Base-by-base conservation (phyloP, 139 green algal genomes). In the Trebouxia sp. region DNA sequence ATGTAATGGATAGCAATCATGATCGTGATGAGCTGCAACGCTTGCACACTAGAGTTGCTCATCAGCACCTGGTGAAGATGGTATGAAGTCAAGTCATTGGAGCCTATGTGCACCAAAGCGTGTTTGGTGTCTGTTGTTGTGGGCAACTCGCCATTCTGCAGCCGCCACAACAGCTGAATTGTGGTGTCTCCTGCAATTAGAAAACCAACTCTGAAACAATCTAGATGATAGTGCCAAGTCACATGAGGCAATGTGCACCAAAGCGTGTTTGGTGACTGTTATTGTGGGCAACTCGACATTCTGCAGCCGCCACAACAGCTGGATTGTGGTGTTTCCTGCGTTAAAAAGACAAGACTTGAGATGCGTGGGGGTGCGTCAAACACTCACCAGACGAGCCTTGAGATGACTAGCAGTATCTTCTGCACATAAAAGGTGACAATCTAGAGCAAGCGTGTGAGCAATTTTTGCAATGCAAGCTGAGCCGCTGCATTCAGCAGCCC, bases 271-370 rank as follows among this genome's bases (percentile, higher is more conserved):
- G 9, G n/a, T 55, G 43, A 38, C 43, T 24, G 43, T 77, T 38
- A n/a, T 26, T 38, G n/a, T 26, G 24, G 69, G 69, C 11, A 51
- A 12, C 42, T 77, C 69, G 5, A 39, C 69, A 53, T 56, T 14
- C 41, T 77, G 69, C 11, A 77, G n/a, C 9, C 69, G 69, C 69
- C 69, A 77, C 41, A 77, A 28, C 69, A 77, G 69, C 24, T 77
- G 42, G 24, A 56, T 41, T 41, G 69, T 56, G 24, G 69, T 77
- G 42, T 77, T 41, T 38, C 69, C 69, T 77, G 69, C 38, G 26
- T 17, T 28, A 17, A 6, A 17, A 3, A 6, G 2, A 58, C 50
- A 58, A 58, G n/a, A n/a, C n/a, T n/a, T n/a, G n/a, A n/a, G n/a
- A n/a, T n/a, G n/a, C n/a, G n/a, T n/a, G n/a, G n/a, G n/a, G n/a